A percentile compares a stretch with the other conserved stretches of the same genome.
Evolutionary conservation across 208 protist genomes (phyloP).

Genomic region (Naegleria lovaniensis): DNA sequence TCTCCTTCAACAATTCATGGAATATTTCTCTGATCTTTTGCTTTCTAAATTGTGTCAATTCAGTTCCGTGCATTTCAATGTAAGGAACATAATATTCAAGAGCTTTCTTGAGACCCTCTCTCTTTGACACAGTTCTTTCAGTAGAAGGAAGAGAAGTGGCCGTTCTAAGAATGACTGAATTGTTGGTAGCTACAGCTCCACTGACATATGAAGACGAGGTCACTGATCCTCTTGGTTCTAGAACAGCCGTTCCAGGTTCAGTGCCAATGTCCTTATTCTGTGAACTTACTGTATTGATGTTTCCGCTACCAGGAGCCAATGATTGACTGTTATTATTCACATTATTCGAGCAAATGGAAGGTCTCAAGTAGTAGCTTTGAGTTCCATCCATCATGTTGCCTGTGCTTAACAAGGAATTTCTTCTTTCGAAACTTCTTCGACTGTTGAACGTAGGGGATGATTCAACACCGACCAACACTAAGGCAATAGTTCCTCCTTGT

Average conservation of each 20-base stretch:
- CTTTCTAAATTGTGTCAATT: background rate
- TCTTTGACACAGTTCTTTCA: background rate
- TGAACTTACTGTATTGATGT: background rate
- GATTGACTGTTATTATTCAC: background rate
- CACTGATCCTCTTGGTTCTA: too few relatives aligned
- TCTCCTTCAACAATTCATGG: background rate
- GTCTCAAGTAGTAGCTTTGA: background rate
- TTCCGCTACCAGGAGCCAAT: background rate
- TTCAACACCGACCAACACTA: background rate
- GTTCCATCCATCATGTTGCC: background rate
- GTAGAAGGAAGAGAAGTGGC: background rate
- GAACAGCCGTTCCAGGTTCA: too few relatives aligned
- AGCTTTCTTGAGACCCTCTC: background rate
- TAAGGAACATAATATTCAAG: background rate
- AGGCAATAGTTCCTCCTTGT: background rate
- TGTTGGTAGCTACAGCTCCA: background rate
- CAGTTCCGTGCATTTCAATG: background rate
- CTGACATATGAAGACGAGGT: background rate
- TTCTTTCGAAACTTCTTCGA: background rate
- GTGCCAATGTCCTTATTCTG: too few relatives aligned
- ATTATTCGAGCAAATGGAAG: background rate
- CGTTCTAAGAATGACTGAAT: background rate
- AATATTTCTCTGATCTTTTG: background rate
- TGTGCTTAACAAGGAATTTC: background rate
- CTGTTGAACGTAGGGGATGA: background rate